Base-by-base conservation (phyloP, 2,329 filamentous ascomycete species). In the Penicillium occitanis region DNA sequence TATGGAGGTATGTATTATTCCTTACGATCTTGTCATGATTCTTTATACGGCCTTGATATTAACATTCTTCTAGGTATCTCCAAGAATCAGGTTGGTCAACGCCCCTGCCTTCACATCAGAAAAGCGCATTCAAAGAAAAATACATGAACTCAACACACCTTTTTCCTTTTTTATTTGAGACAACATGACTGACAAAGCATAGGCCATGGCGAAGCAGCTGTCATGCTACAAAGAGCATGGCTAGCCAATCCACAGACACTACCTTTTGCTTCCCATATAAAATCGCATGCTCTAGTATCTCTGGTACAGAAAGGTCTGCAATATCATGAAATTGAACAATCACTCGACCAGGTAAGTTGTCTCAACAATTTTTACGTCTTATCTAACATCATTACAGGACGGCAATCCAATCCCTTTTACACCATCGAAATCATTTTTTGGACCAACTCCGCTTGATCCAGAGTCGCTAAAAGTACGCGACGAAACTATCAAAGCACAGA, bases 281-380 rank as follows among this genome's bases (percentile, higher is more conserved):
- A 82, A 71, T 82, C 84, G 42, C 84, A 87, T 73, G 84, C 86
- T 44, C 80, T 90, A 66, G 81, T 90, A 55, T 82, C 83, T 53
- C 79, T 90, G 63, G 84, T 90, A 40, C 88, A 90, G 72, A 87
- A 89, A 73, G 88, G 87, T 64, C 78, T 90, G 53, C 80, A 83
- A 68, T 84, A 84, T 73, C 74, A 84, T 73, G 81, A 85, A 68
- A 75, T 84, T 57, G 81, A 83, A 68, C 75, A 80, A 68, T 80
- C 80, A 6, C 73, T 84, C 68, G 80, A 83, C 69, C 79, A 82
- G 80, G 82, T 78, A 81, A 63, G 77, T 75, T 69, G 63, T 46
- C 5, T 40, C 10, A 25, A 46, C 35, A 55, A 63, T 59, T 33
- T 33, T 33, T 30, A 40, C 28, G 53, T 62, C 70, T 76, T 72